Percentiles rank a stretch among this genome's conserved stretches.
phyloP scores from a whole-genome alignment of 345 rosid species.

The Mallotus nudiflorus region DNA sequence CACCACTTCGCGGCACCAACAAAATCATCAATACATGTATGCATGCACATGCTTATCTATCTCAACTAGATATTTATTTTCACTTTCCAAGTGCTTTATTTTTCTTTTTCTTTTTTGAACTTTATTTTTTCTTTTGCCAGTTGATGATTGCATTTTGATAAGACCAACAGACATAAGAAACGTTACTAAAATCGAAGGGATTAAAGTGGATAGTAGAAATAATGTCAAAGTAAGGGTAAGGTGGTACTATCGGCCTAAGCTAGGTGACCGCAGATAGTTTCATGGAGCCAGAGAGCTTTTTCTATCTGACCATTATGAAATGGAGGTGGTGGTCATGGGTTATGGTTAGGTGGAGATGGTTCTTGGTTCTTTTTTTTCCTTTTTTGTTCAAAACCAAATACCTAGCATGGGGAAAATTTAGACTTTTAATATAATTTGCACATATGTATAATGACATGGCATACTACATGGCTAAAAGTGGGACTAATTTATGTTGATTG shows the following conservation, averaged over 20 bases:
- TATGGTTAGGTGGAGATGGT: too few relatives aligned
- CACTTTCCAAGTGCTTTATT: slow-evolving; percentile 11
- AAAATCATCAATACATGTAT: slow-evolving; percentile 47
- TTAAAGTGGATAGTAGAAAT: slow-evolving; percentile 63
- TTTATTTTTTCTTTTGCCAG: slow-evolving; percentile 30
- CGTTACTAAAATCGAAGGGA: slow-evolving; percentile 78
- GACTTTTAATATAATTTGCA: too few relatives aligned
- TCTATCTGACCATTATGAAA: slow-evolving; percentile 78
- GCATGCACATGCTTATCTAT: neutral
- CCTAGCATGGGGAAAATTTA: too few relatives aligned
- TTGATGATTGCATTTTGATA: slow-evolving; percentile 81
- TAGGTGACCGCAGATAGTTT: slow-evolving; percentile 82
- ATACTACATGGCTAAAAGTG: too few relatives aligned
- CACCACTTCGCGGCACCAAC: slow-evolving; percentile 64
- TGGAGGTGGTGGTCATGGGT: slow-evolving; percentile 83
- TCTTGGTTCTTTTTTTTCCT: too few relatives aligned
- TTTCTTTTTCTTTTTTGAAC: slow-evolving; percentile 1
- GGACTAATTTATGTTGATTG: too few relatives aligned
- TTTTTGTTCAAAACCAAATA: too few relatives aligned
- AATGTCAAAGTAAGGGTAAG: slow-evolving; percentile 70
- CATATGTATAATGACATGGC: too few relatives aligned
- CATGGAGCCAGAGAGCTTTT: slow-evolving; percentile 91
- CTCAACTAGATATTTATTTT: neutral
- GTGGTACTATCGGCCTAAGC: slow-evolving; percentile 88
- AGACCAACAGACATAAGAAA: slow-evolving; percentile 74